Percentiles rank a stretch among this genome's conserved stretches.
Evolutionary conservation across 2,329 filamentous ascomycete genomes (phyloP).

Genomic region (Ophiostoma montium): DNA sequence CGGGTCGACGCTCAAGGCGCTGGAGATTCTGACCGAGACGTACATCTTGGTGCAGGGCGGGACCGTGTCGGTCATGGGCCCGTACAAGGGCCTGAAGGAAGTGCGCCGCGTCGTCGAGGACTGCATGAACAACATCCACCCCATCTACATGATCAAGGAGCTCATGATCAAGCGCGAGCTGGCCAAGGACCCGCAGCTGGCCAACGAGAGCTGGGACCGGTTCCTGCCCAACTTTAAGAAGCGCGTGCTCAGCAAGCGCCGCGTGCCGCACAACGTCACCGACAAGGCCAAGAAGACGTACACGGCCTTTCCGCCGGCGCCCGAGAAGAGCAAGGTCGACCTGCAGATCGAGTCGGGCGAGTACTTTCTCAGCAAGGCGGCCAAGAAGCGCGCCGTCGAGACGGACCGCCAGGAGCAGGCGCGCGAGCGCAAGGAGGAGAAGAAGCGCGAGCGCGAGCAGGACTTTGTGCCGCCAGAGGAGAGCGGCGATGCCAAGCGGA

Average conservation of each 20-base stretch:
- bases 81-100: conserved; percentile 87
- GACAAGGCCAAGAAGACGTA: conserved; percentile 92
- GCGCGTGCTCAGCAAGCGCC: conserved; percentile 71
- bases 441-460: conserved; percentile 68
- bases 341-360: conserved; percentile 95
- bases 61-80: conserved; percentile 80
- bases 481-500: conserved; percentile 49
- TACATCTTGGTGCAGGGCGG: conserved; percentile 96
- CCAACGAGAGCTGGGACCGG: conserved; percentile 83
- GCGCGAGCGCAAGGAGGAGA: conserved; percentile 75
- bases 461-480: conserved; percentile 84
- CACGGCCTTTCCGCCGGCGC: conserved; percentile 91
- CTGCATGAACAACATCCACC: conserved; percentile 94
- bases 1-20: conserved; percentile 82
- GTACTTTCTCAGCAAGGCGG: conserved; percentile 88
- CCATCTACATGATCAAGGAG: conserved; percentile 68
- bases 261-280: conserved; percentile 68
- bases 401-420: conserved; percentile 75
- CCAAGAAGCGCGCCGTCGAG: conserved; percentile 70
- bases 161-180: conserved; percentile 76
- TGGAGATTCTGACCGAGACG: conserved; percentile 80
- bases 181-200: conserved; percentile 67
- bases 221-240: conserved; percentile 98
- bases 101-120: conserved; percentile 81
- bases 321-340: conserved; percentile 98